A percentile compares a stretch with the other conserved stretches of the same genome.
Evolutionary conservation across 257 asterid species (phyloP).

Genomic region (Nicotiana obtusifolia): DNA sequence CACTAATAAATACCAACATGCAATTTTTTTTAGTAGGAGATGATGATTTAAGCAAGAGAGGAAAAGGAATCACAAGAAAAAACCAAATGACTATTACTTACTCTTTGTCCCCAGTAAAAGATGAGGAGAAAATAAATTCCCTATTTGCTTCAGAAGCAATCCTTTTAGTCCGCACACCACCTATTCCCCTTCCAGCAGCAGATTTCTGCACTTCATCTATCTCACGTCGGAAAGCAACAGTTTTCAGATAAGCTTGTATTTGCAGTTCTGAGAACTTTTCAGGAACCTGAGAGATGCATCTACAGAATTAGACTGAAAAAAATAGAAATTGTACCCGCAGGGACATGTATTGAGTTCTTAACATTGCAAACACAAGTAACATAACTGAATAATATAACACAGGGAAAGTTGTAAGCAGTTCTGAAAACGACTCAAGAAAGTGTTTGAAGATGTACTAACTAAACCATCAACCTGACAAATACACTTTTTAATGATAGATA

Average conservation of each 20-base stretch:
- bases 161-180: conserved; percentile 83
- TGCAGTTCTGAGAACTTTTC: conserved; percentile 89
- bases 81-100: conserved; percentile 24
- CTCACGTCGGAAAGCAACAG: conserved; percentile 98
- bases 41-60: conserved; percentile 12
- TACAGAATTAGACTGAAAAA: background rate
- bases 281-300: conserved; percentile 60
- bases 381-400: background rate
- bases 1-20: conserved; percentile 35
- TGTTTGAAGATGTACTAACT: background rate
- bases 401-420: background rate
- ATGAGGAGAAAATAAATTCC: conserved; percentile 89
- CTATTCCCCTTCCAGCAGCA: conserved; percentile 88
- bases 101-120: conserved; percentile 84
- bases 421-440: background rate
- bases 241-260: conserved; percentile 90
- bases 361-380: background rate
- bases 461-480: background rate
- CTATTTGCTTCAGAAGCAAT: conserved; percentile 96
- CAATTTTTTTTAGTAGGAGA: background rate
- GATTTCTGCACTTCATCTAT: conserved; percentile 87
- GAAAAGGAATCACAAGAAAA: background rate
- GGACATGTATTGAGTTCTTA: background rate
- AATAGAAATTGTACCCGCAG: conserved; percentile 3
- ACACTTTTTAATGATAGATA: background rate